These are phyloP conservation scores for Colletotrichum incanum DNA, from an alignment of 2,329 filamentous ascomycete species.

Conservation along the genomic window DNA sequence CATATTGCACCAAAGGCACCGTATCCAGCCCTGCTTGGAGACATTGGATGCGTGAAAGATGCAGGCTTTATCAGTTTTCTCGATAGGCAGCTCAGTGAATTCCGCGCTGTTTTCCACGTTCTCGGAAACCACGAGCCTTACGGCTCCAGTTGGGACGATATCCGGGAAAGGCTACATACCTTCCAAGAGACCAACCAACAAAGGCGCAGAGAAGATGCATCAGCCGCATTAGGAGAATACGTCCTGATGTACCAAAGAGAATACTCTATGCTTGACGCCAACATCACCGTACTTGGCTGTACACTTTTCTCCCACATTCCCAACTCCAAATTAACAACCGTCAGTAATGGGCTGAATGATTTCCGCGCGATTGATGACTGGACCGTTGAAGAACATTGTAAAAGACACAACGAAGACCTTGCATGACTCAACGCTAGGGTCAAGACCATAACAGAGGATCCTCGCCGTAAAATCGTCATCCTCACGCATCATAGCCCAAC, in stretches of 20 bases:
- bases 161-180: constrained; percentile 47
- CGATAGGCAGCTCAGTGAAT: constrained; percentile 61
- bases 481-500: constrained; percentile 62
- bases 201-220: constrained; percentile 38
- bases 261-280: constrained; percentile 46
- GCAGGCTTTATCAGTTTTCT: constrained; percentile 63
- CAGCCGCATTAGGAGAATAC: constrained; percentile 53
- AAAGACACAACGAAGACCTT: constrained; percentile 56
- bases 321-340: constrained; percentile 32
- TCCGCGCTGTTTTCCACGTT: constrained; percentile 66
- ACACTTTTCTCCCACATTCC: constrained; percentile 45
- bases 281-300: constrained; percentile 53
- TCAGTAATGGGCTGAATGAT: constrained; percentile 64
- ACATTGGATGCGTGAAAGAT: constrained; percentile 65
- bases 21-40: constrained; percentile 69
- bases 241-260: constrained; percentile 54
- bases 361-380: constrained; percentile 63
- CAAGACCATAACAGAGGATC: constrained; percentile 18
- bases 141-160: constrained; percentile 55
- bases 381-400: constrained; percentile 55
- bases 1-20: constrained; percentile 63
- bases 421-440: constrained; percentile 60
- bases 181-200: constrained; percentile 49
- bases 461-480: constrained; percentile 52
- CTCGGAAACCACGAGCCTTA: constrained; percentile 73